These are phyloP conservation scores for Morella rubra DNA, from an alignment of 306 rosid genomes.

Conservation along the genomic window DNA sequence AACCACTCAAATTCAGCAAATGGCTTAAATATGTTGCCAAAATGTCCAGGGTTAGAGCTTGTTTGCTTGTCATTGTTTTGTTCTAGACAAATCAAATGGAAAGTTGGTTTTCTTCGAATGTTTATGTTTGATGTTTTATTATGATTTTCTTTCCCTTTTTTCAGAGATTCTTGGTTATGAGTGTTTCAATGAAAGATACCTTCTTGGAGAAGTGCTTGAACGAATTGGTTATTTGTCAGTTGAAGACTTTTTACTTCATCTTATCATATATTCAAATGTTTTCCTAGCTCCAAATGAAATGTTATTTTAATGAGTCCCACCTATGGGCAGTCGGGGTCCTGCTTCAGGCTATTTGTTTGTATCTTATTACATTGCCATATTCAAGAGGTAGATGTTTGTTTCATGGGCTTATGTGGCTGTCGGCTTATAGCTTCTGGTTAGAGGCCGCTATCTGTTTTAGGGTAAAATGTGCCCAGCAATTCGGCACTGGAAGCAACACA, in stretches of 20 bases:
- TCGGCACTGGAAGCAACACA: too few relatives aligned
- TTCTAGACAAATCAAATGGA: conserved; percentile 37
- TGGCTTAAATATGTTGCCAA: conserved; percentile 21
- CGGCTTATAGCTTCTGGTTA: too few relatives aligned
- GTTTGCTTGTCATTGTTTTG: conserved; percentile 36
- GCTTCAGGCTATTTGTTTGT: neutral
- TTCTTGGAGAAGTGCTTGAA: conserved; percentile 32
- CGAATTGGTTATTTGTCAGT: conserved; percentile 33
- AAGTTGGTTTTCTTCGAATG: conserved; percentile 38
- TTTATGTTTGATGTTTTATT: conserved; percentile 35
- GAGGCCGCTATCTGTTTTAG: too few relatives aligned
- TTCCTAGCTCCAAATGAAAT: neutral
- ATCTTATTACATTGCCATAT: neutral
- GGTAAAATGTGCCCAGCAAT: too few relatives aligned
- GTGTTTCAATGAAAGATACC: conserved; percentile 35
- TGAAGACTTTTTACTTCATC: conserved; percentile 25
- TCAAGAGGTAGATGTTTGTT: too few relatives aligned
- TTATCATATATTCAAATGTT: neutral
- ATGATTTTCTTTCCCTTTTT: conserved; percentile 19
- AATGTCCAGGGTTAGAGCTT: conserved; percentile 9
- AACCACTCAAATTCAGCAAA: neutral
- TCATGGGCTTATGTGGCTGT: too few relatives aligned
- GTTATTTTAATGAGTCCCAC: neutral
- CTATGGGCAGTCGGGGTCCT: neutral
- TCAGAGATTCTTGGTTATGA: conserved; percentile 39